Conservation (phyloP, 2,329 filamentous ascomycete species). For the Epicoccum sorghinum region DNA sequence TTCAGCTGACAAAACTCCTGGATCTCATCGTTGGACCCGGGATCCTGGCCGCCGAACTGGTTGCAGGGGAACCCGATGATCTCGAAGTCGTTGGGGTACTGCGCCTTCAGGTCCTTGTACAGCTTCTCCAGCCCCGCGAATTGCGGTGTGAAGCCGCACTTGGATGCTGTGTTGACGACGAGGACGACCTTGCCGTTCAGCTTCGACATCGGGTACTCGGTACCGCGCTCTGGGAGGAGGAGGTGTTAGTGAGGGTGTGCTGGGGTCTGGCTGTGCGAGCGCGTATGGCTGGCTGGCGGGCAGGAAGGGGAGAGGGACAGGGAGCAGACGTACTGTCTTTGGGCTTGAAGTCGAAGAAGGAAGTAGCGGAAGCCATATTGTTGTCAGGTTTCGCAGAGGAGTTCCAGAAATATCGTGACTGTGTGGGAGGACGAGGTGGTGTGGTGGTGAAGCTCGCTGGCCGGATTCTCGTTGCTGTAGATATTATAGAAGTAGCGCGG, state of each 20-base stretch:
- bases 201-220: conserved; percentile 70
- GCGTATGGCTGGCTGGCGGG: too few species aligned
- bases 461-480: background rate
- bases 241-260: background rate
- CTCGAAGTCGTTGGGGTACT: conserved; percentile 77
- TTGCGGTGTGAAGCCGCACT: conserved; percentile 98
- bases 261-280: too few species aligned
- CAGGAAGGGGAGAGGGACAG: background rate
- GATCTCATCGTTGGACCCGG: conserved; percentile 71
- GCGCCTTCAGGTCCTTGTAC: conserved; percentile 75
- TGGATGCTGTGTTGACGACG: conserved; percentile 96
- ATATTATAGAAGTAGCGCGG: background rate
- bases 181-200: conserved; percentile 93
- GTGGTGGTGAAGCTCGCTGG: background rate
- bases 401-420: conserved; percentile 1
- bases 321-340: conserved; percentile 69
- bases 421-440: background rate
- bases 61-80: conserved; percentile 98
- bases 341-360: conserved; percentile 84
- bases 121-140: conserved; percentile 89
- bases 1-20: conserved; percentile 83
- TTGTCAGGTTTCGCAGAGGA: conserved; percentile 13
- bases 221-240: conserved; percentile 69
- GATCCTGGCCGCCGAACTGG: conserved; percentile 92
- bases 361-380: conserved; percentile 71